Base-by-base conservation (phyloP, 345 rosid species). In the Carallia pectinifolia region DNA sequence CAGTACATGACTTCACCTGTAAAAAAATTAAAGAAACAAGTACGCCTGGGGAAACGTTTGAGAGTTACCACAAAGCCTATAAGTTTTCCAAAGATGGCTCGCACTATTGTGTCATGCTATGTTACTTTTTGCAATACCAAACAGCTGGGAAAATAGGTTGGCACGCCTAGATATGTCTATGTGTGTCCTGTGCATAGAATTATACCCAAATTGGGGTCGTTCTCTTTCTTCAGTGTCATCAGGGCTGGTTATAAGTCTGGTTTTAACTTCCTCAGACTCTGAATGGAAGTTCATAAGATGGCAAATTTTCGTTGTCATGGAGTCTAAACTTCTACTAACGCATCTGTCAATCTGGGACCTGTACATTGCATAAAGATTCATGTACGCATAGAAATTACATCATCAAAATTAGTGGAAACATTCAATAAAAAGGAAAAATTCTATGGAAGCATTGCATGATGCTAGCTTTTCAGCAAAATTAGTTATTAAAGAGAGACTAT, bases 301-400 rank as follows among this genome's bases (percentile, higher is more conserved):
- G 78, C 89, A 93, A 65, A 91, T 88, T 84, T 87, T 91, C 68
- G 91, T 89, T 8, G 91, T 86, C 52, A 75, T 64, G 92, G 23
- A 92, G 71, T 91, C 97, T 53, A 89, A 80, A 80, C 88, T 84
- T 84, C 97, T 85, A 78, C 96, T 96, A 78, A 85, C 87, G 73
- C 96, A 91, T 93, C 97, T 89, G 79, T 89, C 86, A 67, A 87
- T 85, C 95, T 85, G 93, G 97, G 86, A 91, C 96, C 97, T 88
- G 97, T 80, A 72, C 48, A 80, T 69, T 4, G 4, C 15, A 44
- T 72, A 77, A 78, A 62, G 74, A 62, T 64, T 58, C 48, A 70
- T 62, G 53, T 29, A 59, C 23, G 15, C 10, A 44, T 3, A 44
- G 4, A 44, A 44, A 44, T 44, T 12, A 3, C 50, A 44, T 23